Percentiles rank a stretch among this genome's conserved stretches.
These are phyloP conservation scores for Suillus americanus DNA, from an alignment of 768 basidiomycete genomes.

Conservation along the genomic window DNA sequence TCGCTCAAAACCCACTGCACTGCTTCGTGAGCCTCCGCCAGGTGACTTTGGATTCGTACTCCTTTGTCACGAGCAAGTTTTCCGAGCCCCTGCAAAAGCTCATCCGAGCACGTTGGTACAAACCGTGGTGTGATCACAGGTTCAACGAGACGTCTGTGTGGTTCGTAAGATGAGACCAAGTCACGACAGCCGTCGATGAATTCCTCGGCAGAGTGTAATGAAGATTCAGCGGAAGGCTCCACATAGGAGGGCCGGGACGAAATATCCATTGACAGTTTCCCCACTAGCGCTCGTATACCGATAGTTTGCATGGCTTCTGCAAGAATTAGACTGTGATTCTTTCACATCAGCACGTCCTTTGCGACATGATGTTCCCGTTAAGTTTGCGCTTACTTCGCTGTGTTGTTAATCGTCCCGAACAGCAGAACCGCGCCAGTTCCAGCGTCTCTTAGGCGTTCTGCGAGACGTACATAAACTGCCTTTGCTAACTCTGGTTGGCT, in stretches of 20 bases:
- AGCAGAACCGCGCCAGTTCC: constrained; percentile 79
- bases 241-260: constrained; percentile 70
- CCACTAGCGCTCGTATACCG: constrained; percentile 81
- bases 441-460: constrained; percentile 59
- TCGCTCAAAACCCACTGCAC: constrained; percentile 67
- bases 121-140: constrained; percentile 90
- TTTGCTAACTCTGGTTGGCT: constrained; percentile 55
- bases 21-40: constrained; percentile 78
- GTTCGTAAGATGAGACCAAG: constrained; percentile 39
- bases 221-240: constrained; percentile 52
- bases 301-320: constrained; percentile 69
- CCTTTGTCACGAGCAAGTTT: constrained; percentile 44
- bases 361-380: background rate
- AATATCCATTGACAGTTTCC: constrained; percentile 89
- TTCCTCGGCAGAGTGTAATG: constrained; percentile 49
- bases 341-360: background rate
- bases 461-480: constrained; percentile 67
- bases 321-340: constrained; percentile 61
- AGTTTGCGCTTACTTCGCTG: constrained; percentile 66
- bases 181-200: constrained; percentile 57
- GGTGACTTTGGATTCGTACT: constrained; percentile 75
- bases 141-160: constrained; percentile 56
- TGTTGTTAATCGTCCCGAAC: constrained; percentile 81
- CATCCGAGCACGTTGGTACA: constrained; percentile 83
- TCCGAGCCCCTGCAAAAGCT: constrained; percentile 63